Evolutionary conservation across 345 rosid species (phyloP), one percentile per base, ranked within the genome.

Genomic region (Conringia planisiliqua): DNA sequence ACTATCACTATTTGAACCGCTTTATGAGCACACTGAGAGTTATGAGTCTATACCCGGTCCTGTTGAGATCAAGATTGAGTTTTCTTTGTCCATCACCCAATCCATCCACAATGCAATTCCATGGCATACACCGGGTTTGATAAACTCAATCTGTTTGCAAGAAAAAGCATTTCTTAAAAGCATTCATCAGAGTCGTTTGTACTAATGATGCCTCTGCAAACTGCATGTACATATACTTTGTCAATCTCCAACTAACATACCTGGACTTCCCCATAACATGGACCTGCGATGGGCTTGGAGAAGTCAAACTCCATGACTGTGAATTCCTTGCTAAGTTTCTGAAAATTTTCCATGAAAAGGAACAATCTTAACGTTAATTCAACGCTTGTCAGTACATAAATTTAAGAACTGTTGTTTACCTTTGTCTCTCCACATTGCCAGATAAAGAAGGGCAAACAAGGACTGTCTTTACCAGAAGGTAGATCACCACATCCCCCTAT

Each of bases 51-150:
- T 87, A 94, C 97, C 91, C 27, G 97, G 97, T 30, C 99, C 89
- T 10, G 91, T 86, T 44, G 97, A 83, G 73, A 87, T 26, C 26
- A 90, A 78, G 0, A 77, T 75, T 29, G 85, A 80, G 48, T 83
- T 79, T 54, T 81, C 82, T 17, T 83, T 70, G 82, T 92, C 96
- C 90, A 95, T 81, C 66, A 87, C 91, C 97, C 96, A 90, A 73
- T 95, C 99, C 65, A 95, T 83, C 99, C 99, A 90, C 16, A 95
- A 75, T 47, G 75, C 96, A 77, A 92, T 84, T 60, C 97, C 96
- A 64, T 95, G 98, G 82, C 98, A 95, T 24, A 82, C 74, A 64
- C 97, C 98, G 7, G 74, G 35, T 68, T 84, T 78, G 0, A 76
- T 74, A 64, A 95, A 88, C 71, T 88, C 85, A 40, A 92, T 84